A percentile compares a stretch with the other conserved stretches of the same genome.
These are phyloP conservation scores for Alternaria gansuensis DNA, from an alignment of 2,329 filamentous ascomycete species.

Conservation along the genomic window DNA sequence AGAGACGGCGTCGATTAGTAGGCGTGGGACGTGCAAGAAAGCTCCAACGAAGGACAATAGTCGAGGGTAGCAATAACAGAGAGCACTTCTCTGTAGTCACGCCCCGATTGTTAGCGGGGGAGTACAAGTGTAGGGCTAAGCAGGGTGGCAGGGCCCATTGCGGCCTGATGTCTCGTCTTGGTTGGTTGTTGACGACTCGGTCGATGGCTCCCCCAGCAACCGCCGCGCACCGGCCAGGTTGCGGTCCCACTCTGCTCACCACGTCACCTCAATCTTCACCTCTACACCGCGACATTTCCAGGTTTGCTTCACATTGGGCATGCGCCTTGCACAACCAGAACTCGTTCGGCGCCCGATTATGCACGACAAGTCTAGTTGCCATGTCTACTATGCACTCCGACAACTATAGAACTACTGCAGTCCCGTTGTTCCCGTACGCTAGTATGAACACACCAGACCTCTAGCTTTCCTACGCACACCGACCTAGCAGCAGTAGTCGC, in stretches of 20 bases:
- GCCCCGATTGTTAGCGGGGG: constrained; percentile 28
- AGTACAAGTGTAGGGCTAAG: constrained; percentile 25
- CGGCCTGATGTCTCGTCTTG: constrained; percentile 29
- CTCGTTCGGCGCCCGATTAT: neutral
- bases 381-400: neutral
- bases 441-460: neutral
- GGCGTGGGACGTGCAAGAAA: constrained; percentile 6
- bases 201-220: constrained; percentile 34
- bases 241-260: constrained; percentile 23
- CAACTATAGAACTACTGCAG: constrained; percentile 1
- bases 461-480: constrained; percentile 1
- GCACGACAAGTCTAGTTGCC: neutral
- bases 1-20: constrained; percentile 16
- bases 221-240: constrained; percentile 13
- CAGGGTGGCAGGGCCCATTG: constrained; percentile 30
- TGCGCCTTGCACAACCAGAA: neutral
- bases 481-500: constrained; percentile 3
- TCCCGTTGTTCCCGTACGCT: constrained; percentile 1
- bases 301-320: constrained; percentile 3
- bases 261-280: constrained; percentile 28
- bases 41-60: constrained; percentile 19
- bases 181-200: constrained; percentile 29
- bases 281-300: constrained; percentile 11
- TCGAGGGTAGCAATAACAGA: constrained; percentile 23
- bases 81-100: constrained; percentile 18